Conservation (phyloP, 2,329 filamentous ascomycete genomes). For the Pseudophaeomoniella oleicola region DNA sequence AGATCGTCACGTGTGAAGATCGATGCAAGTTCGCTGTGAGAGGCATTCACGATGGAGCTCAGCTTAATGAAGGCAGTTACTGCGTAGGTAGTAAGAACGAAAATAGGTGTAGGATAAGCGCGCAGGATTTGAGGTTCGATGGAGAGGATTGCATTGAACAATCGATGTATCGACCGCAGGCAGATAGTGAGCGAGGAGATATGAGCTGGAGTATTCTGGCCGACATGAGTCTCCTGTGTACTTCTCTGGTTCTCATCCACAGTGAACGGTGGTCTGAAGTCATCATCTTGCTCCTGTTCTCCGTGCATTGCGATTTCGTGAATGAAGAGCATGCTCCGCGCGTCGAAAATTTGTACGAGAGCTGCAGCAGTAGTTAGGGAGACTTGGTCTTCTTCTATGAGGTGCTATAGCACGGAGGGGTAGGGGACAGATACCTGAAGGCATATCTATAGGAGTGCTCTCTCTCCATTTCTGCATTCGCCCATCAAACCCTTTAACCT, state of each 20-base stretch:
- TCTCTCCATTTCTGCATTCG: conserved; percentile 46
- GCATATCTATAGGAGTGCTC: conserved; percentile 27
- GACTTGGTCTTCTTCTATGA: too few species aligned
- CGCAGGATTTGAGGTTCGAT: conserved; percentile 46
- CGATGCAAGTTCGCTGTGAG: conserved; percentile 53
- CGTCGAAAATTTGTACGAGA: conserved; percentile 32
- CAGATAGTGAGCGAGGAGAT: conserved; percentile 55
- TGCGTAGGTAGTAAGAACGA: conserved; percentile 59
- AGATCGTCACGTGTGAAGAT: conserved; percentile 56
- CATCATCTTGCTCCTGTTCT: conserved; percentile 42
- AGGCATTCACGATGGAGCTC: conserved; percentile 50
- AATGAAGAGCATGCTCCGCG: conserved; percentile 56
- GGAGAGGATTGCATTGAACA: conserved; percentile 49
- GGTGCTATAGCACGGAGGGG: too few species aligned
- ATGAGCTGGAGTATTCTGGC: conserved; percentile 40
- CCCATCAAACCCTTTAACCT: conserved; percentile 51
- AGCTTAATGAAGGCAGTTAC: conserved; percentile 61
- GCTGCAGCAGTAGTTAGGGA: too few species aligned
- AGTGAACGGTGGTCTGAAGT: conserved; percentile 25
- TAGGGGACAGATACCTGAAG: too few species aligned
- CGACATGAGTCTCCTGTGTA: conserved; percentile 12
- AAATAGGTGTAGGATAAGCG: conserved; percentile 54
- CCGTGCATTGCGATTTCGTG: conserved; percentile 61
- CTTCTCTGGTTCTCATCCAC: conserved; percentile 24
- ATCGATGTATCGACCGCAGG: conserved; percentile 49